A percentile compares a stretch with the other conserved stretches of the same genome.
Conservation (phyloP, 108 stramenopile species). For the Craspedostauros australis region DNA sequence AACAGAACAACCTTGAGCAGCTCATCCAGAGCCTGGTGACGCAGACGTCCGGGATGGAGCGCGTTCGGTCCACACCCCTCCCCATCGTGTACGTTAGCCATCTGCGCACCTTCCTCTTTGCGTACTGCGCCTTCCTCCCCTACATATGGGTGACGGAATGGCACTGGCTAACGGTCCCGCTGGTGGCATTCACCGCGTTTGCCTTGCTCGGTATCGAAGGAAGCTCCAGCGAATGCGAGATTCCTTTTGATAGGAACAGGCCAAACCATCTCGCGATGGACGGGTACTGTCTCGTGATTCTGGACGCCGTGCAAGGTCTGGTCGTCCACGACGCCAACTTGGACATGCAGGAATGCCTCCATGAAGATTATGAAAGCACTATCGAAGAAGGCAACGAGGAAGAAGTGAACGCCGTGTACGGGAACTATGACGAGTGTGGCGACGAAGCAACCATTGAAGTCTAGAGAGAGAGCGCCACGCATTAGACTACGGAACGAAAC, state of each 20-base stretch:
- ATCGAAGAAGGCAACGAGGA: too few species aligned
- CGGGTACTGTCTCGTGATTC: constrained; percentile 28
- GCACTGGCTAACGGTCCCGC: constrained; percentile 31
- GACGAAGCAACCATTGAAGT: too few species aligned
- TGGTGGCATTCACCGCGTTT: constrained; percentile 33
- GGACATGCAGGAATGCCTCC: constrained; percentile 22
- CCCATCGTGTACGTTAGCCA: constrained; percentile 71
- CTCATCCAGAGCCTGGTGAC: constrained; percentile 27
- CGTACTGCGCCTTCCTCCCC: constrained; percentile 39
- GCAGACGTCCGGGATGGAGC: constrained; percentile 64
- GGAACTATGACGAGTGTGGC: too few species aligned
- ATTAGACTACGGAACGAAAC: too few species aligned
- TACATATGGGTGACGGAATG: constrained; percentile 36
- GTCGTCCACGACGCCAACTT: constrained; percentile 32
- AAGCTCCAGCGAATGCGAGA: constrained; percentile 37
- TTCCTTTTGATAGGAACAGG: constrained; percentile 28
- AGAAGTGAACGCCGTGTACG: too few species aligned
- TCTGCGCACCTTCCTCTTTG: constrained; percentile 59
- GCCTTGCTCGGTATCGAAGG: constrained; percentile 47
- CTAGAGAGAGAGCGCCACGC: too few species aligned
- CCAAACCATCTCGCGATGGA: constrained; percentile 43
- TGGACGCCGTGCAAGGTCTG: constrained; percentile 16
- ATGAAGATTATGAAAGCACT: too few species aligned
- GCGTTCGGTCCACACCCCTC: constrained; percentile 70
- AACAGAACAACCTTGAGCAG: constrained; percentile 19